Percentiles rank a stretch among this genome's conserved stretches.
Conservation (phyloP, 2,329 filamentous ascomycete species). For the Furcasterigmium sp. region DNA sequence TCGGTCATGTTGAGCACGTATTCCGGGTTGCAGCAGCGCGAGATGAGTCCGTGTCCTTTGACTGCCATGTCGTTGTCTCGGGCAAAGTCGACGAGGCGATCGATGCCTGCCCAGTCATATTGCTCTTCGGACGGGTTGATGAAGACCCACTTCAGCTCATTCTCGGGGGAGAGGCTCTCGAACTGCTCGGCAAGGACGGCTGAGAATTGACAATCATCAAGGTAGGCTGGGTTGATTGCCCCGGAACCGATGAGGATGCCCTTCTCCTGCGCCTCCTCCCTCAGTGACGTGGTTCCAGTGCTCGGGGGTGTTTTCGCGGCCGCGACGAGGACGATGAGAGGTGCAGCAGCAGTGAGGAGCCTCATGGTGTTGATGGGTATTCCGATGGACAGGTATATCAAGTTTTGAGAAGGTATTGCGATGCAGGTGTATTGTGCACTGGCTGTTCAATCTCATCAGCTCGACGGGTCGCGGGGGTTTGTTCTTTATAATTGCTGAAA, state of each 20-base stretch:
- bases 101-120: constrained; percentile 51
- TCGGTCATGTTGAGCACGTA: constrained; percentile 56
- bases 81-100: constrained; percentile 56
- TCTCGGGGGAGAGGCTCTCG: constrained; percentile 7
- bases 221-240: constrained; percentile 7
- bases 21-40: constrained; percentile 52
- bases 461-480: too few relatives aligned
- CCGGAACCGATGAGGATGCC: constrained; percentile 7
- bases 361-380: constrained; percentile 2
- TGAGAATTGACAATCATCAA: constrained; percentile 6
- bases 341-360: background rate
- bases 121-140: constrained; percentile 23
- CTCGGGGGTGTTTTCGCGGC: background rate
- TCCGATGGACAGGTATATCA: too few relatives aligned
- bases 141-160: constrained; percentile 7
- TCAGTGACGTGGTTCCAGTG: constrained; percentile 1
- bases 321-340: background rate
- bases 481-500: too few relatives aligned
- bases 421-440: too few relatives aligned
- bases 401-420: too few relatives aligned
- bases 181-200: constrained; percentile 5
- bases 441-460: too few relatives aligned
- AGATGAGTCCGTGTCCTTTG: constrained; percentile 62
- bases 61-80: constrained; percentile 48
- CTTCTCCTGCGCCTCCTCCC: constrained; percentile 4